These are phyloP conservation scores for Tagetes erecta DNA, from an alignment of 129 eudicot genomes.

Conservation along the genomic window DNA sequence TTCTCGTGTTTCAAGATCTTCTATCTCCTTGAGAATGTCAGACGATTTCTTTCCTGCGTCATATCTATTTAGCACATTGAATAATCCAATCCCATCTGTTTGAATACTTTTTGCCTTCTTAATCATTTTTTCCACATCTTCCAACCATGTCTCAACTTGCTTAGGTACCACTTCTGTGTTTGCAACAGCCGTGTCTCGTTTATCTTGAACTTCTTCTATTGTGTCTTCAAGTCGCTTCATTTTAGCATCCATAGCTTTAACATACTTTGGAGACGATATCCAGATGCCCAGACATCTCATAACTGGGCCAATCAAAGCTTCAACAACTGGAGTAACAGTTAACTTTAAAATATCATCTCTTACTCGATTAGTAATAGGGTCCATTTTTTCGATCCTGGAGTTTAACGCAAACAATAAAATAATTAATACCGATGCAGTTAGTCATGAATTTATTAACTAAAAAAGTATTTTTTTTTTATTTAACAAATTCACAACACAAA, in stretches of 20 bases:
- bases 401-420: background rate
- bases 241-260: background rate
- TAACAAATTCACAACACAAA: background rate
- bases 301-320: conserved; percentile 2
- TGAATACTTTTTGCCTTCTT: background rate
- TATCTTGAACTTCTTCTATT: background rate
- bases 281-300: conserved; percentile 10
- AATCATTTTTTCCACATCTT: background rate
- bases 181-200: background rate
- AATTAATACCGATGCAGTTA: background rate
- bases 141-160: background rate
- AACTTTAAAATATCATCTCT: background rate
- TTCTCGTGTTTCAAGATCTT: too few species aligned
- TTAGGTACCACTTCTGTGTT: too few species aligned
- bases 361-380: background rate
- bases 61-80: conserved; percentile 14
- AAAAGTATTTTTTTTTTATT: too few species aligned
- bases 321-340: background rate
- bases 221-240: background rate
- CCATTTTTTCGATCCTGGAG: background rate
- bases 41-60: conserved; percentile 8
- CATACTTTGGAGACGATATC: background rate
- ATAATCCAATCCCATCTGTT: conserved; percentile 7
- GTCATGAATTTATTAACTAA: background rate
- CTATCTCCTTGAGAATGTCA: background rate